phyloP scores from a whole-genome alignment of 2,329 filamentous ascomycete species.

The Bipolaris zeicola region DNA sequence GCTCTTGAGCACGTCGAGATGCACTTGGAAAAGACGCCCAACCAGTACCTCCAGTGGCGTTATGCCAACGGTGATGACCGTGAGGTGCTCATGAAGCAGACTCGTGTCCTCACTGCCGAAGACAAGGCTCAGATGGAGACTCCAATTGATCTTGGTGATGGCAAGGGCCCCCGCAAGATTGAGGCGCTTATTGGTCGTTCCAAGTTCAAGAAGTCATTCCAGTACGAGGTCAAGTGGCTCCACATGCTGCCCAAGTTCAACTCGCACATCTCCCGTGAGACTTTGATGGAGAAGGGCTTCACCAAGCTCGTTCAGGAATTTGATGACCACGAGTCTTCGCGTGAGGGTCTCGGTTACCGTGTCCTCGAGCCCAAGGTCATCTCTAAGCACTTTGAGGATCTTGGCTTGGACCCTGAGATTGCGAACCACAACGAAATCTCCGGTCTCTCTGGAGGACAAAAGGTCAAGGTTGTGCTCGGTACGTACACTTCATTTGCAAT shows the following conservation, averaged over 20 bases:
- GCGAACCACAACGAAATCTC: slow-evolving; percentile 99
- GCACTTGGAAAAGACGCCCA: slow-evolving; percentile 98
- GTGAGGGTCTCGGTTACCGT: slow-evolving; percentile 96
- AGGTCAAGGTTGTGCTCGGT: slow-evolving; percentile 96
- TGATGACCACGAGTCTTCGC: slow-evolving; percentile 97
- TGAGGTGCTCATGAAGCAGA: slow-evolving; percentile 97
- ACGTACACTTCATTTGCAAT: slow-evolving; percentile 15
- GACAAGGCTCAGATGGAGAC: slow-evolving; percentile 94
- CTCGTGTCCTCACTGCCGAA: slow-evolving; percentile 81
- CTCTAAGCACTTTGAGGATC: slow-evolving; percentile 96
- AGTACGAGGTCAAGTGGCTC: slow-evolving; percentile 97
- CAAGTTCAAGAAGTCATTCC: slow-evolving; percentile 99
- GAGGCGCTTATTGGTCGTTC: slow-evolving; percentile 93
- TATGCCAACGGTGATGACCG: slow-evolving; percentile 97
- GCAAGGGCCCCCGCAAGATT: slow-evolving; percentile 75
- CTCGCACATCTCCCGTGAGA: slow-evolving; percentile 90
- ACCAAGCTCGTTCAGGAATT: slow-evolving; percentile 96
- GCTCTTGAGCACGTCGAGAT: slow-evolving; percentile 99
- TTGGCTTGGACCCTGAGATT: slow-evolving; percentile 95
- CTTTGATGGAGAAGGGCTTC: slow-evolving; percentile 82
- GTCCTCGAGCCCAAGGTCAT: slow-evolving; percentile 91
- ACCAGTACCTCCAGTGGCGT: slow-evolving; percentile 98
- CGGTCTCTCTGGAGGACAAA: slow-evolving; percentile 93
- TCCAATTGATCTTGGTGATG: slow-evolving; percentile 81
- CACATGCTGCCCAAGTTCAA: slow-evolving; percentile 90